Evolutionary conservation across 1,284 basidiomycete genomes (phyloP).

Genomic region (Inonotus obliquus): DNA sequence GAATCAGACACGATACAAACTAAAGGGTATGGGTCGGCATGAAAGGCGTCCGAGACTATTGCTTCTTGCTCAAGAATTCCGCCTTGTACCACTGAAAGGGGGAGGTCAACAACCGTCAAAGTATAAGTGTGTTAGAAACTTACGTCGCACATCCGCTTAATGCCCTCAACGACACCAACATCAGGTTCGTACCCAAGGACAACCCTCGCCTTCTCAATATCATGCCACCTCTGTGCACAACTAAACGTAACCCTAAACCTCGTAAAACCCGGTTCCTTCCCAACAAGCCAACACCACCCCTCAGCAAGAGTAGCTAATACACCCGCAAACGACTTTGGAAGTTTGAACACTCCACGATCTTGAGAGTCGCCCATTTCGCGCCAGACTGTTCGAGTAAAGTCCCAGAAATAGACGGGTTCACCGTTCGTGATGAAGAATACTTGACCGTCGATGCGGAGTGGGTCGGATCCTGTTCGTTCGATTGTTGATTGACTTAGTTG

Average conservation of each 20-base stretch:
- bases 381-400: conserved; percentile 88
- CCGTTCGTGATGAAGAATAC: conserved; percentile 98
- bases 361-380: conserved; percentile 61
- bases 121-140: conserved; percentile 25
- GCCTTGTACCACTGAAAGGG: conserved; percentile 42
- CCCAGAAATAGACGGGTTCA: conserved; percentile 96
- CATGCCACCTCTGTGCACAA: conserved; percentile 80
- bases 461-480: conserved; percentile 43
- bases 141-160: conserved; percentile 74
- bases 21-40: not conserved
- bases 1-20: not conserved
- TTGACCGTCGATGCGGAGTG: conserved; percentile 84
- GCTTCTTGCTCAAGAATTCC: conserved; percentile 24
- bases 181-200: conserved; percentile 92
- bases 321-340: conserved; percentile 68
- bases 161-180: conserved; percentile 86
- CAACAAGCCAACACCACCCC: conserved; percentile 69
- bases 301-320: conserved; percentile 71
- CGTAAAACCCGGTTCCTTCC: conserved; percentile 89
- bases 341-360: conserved; percentile 40
- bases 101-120: conserved; percentile 5
- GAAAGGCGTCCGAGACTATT: not conserved
- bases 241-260: conserved; percentile 78
- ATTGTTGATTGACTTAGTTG: conserved; percentile 55
- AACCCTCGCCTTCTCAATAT: conserved; percentile 92